phyloP scores from a whole-genome alignment of 2,329 filamentous ascomycete genomes.

The Trichoderma breve region DNA sequence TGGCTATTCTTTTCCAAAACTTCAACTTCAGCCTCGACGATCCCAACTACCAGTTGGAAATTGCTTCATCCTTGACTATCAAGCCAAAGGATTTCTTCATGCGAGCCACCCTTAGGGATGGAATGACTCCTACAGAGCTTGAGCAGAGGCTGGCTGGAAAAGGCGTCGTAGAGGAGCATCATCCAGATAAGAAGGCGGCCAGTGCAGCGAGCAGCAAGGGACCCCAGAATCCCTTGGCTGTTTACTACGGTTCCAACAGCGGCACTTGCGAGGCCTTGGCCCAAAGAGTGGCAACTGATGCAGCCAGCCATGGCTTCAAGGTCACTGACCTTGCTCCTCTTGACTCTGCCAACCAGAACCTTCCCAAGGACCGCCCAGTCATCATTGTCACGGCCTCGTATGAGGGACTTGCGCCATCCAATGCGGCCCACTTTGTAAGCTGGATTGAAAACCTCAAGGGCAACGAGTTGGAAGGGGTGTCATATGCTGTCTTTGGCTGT shows the following conservation, averaged over 20 bases:
- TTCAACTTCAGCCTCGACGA: constrained; percentile 66
- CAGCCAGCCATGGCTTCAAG: constrained; percentile 57
- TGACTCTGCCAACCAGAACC: constrained; percentile 58
- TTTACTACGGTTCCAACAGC: constrained; percentile 72
- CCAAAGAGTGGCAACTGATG: constrained; percentile 59
- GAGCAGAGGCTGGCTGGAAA: constrained; percentile 44
- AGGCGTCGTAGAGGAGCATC: constrained; percentile 23
- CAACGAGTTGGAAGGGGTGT: constrained; percentile 52
- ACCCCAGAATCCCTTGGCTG: constrained; percentile 50
- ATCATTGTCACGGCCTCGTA: constrained; percentile 70
- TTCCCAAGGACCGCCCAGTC: constrained; percentile 60
- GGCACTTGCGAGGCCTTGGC: constrained; percentile 73
- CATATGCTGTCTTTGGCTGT: constrained; percentile 69
- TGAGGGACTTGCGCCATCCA: constrained; percentile 71
- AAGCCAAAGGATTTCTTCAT: constrained; percentile 65
- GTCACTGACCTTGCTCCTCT: constrained; percentile 54
- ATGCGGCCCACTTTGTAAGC: constrained; percentile 64
- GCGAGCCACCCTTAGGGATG: constrained; percentile 53
- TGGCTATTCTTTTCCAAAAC: constrained; percentile 66
- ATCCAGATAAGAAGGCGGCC: not conserved
- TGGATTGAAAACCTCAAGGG: constrained; percentile 60
- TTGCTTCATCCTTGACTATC: constrained; percentile 58
- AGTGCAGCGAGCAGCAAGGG: not conserved
- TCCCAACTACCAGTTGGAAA: constrained; percentile 55
- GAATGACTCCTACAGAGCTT: constrained; percentile 45